Percentiles rank a stretch among this genome's conserved stretches.
phyloP scores from a whole-genome alignment of 176 grass and related monocot species.

The Triticum monococcum region DNA sequence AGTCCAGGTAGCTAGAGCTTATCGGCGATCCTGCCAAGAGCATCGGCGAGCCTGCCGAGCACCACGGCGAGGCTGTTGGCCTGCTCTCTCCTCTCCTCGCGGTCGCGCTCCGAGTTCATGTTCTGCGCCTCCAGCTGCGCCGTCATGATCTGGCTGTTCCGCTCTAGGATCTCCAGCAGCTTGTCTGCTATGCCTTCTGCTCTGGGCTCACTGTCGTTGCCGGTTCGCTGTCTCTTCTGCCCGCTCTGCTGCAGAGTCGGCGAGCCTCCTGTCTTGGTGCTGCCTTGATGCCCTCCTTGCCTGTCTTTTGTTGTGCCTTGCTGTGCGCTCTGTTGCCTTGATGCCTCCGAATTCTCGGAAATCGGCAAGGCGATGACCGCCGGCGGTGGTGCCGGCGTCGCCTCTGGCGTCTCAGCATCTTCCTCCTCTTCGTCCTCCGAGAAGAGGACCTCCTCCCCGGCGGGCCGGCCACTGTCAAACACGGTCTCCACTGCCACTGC shows the following conservation, averaged over 20 bases:
- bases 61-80: slow-evolving; percentile 61
- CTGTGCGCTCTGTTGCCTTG: slow-evolving; percentile 51
- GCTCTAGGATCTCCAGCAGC: slow-evolving; percentile 73
- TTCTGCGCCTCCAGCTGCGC: slow-evolving; percentile 76
- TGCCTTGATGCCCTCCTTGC: slow-evolving; percentile 38
- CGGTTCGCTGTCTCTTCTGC: slow-evolving; percentile 49
- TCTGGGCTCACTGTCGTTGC: background rate
- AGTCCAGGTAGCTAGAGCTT: slow-evolving; percentile 61
- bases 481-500: slow-evolving; percentile 19
- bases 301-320: slow-evolving; percentile 69
- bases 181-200: slow-evolving; percentile 41
- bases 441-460: slow-evolving; percentile 50
- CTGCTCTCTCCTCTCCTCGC: slow-evolving; percentile 80
- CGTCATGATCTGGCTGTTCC: slow-evolving; percentile 20
- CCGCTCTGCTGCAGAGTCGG: slow-evolving; percentile 20
- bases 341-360: slow-evolving; percentile 60
- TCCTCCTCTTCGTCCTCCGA: slow-evolving; percentile 49
- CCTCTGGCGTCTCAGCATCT: slow-evolving; percentile 11
- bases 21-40: slow-evolving; percentile 89
- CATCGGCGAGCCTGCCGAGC: slow-evolving; percentile 79
- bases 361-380: slow-evolving; percentile 49
- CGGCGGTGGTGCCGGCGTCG: background rate
- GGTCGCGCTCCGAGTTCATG: slow-evolving; percentile 68
- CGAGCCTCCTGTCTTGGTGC: background rate
- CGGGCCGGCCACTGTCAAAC: slow-evolving; percentile 52